These are phyloP conservation scores for Mycena polygramma DNA, from an alignment of 768 basidiomycete species.

Conservation along the genomic window DNA sequence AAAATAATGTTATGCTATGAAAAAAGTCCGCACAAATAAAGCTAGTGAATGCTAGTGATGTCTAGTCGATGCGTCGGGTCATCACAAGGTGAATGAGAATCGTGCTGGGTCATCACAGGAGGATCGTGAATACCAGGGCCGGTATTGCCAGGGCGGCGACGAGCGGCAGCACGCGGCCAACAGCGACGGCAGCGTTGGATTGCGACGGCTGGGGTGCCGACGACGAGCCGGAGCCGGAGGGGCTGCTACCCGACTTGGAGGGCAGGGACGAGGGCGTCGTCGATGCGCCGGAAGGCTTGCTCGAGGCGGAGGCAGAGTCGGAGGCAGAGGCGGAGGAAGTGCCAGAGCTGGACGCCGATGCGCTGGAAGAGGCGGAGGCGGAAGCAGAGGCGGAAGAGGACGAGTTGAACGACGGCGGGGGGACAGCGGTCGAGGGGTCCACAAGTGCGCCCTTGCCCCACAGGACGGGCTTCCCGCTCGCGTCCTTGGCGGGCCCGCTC, in stretches of 20 bases:
- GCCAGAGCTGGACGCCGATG: neutral
- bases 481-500: slow-evolving; percentile 53
- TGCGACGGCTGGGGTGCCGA: neutral
- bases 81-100: neutral
- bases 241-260: neutral
- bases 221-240: neutral
- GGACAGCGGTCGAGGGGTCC: slow-evolving; percentile 54
- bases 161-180: slow-evolving; percentile 29
- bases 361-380: neutral
- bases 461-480: slow-evolving; percentile 62
- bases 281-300: neutral
- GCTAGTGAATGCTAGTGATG: no score
- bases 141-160: slow-evolving; percentile 33
- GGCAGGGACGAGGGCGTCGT: neutral
- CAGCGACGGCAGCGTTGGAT: slow-evolving; percentile 32
- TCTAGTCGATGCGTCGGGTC: no score
- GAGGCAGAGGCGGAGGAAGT: neutral
- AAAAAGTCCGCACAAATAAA: slow-evolving; percentile 5
- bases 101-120: slow-evolving; percentile 34
- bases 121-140: slow-evolving; percentile 38
- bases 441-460: slow-evolving; percentile 78
- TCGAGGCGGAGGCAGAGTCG: neutral
- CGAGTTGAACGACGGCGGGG: slow-evolving; percentile 50
- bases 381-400: no score
- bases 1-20: slow-evolving; percentile 22